These are phyloP conservation scores for Rehmannia glutinosa DNA, from an alignment of 257 asterid species.

Conservation along the genomic window DNA sequence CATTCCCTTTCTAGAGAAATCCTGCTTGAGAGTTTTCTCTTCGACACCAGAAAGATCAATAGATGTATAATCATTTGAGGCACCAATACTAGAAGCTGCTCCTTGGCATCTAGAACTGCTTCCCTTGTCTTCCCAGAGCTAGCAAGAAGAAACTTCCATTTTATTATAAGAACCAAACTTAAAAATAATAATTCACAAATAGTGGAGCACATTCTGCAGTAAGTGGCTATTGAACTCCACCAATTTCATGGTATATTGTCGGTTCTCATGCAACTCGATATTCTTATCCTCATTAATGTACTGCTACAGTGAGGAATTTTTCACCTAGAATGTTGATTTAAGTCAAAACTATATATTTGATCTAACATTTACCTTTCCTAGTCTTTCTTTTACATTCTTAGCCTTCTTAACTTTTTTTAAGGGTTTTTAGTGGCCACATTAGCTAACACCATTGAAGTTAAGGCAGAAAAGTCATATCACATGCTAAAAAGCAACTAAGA, in stretches of 20 bases:
- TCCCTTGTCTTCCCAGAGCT: constrained; percentile 32
- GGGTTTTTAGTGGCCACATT: not conserved
- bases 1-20: constrained; percentile 17
- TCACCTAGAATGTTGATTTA: not conserved
- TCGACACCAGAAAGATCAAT: no score
- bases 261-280: constrained; percentile 11
- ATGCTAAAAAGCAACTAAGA: constrained; percentile 8
- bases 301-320: not conserved
- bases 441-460: not conserved
- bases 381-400: not conserved
- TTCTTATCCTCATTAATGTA: not conserved
- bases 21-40: constrained; percentile 20
- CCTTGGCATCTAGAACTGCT: constrained; percentile 11
- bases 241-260: not conserved
- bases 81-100: constrained; percentile 21
- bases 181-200: not conserved
- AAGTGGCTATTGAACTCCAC: constrained; percentile 10
- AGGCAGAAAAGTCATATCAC: no score
- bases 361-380: not conserved
- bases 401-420: not conserved
- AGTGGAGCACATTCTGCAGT: not conserved
- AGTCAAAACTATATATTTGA: not conserved
- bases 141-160: constrained; percentile 15
- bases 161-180: constrained; percentile 1
- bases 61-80: constrained; percentile 19